Base-by-base conservation (phyloP, 2,329 filamentous ascomycete genomes). In the Fusarium euwallaceae region DNA sequence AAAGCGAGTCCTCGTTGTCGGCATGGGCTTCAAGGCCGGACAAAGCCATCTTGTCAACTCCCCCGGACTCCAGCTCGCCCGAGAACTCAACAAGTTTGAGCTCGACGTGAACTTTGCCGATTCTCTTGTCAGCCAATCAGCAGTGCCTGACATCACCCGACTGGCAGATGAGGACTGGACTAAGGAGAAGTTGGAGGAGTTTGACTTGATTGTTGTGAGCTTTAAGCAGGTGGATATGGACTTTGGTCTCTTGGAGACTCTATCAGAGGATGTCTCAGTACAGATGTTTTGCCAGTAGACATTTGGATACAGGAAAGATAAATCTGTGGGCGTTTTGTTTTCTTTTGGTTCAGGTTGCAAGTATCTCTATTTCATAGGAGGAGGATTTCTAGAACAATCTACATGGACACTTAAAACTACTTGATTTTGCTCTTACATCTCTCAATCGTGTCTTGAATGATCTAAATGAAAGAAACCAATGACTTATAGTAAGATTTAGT, bases 11-110 rank as follows among this genome's bases (percentile, higher is more conserved):
- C 63, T 77, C 1, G 71, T 78, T 8, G 74, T 78, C 0, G 74
- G 74, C 0, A 66, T 78, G 53, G 74, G 74, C 3, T 77, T 78
- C 66, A 77, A 78, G 67, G 70, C 76, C 1, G 74, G 76, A n/a
- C 76, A 78, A 20, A 72, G 67, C 12, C 74, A 78, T 8, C 65
- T 78, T 1, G 70, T 74, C 48, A 77, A 78, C 63, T 78, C 76
- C 0, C 74, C 76, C 4, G 76, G 70, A 1, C 64, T 78, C 0
- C 63, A 72, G 4, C 65, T 78, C 2, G 76, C 72, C 0, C 60
- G 29, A n/a, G 66, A 76, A 29, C 65, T 78, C 1, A 29, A 66
- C 41, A 69, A 51, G 48, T 76, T 73, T 1, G 51, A 67, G 1
- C 24, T 78, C 6, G 70, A 78, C 2, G 74, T 77, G 2, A 39